Evolutionary conservation across 495 filamentous ascomycete species (phyloP), one percentile per base, ranked within the genome.

Genomic region (Aspergillus heteromorphus): DNA sequence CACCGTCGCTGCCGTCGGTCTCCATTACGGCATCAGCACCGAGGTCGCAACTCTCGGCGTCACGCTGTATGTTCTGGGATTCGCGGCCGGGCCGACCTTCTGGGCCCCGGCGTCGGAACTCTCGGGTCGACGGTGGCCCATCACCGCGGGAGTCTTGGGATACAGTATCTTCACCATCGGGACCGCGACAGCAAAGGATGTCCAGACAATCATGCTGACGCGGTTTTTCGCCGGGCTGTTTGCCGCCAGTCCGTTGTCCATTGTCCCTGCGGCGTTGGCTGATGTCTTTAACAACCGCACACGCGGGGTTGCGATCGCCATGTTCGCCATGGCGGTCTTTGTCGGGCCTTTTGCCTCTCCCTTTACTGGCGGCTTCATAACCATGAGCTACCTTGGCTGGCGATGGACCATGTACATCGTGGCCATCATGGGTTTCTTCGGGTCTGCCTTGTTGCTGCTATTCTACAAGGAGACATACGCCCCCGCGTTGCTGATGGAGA

Each of bases 31-130:
- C 21, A 75, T 84, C 18, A 75, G 70, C 19, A 67, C 63, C 0
- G 76, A 79, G 53, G 79, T 83, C 10, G 76, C 72, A 25, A 76
- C 73, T 0, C 65, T 84, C n/a, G 82, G 77, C 2, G 75, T 79
- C 0, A 74, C 69, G 3, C 60, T 86, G 1, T 80, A 82, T 53
- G 73, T 87, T 0, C 51, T 85, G n/a, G 81, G 75, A 0, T 79
- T 76, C 53, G 67, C 73, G 4, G 54, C 74, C 0, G 81, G 80
- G 8, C 83, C 83, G 6, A 68, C 78, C 0, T 19, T 84, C 14
- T 86, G 75, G 72, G 80, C 76, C 0, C 91, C 91, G 0, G 70
- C 90, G 3, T 89, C 85, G 18, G 91, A 96, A 65, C 71, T 96
- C 29, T 83, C 81, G 55, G 91, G 91, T 7, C 62, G 78, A 30